Percentiles rank a stretch among this genome's conserved stretches.
phyloP scores from a whole-genome alignment of 305 asterid genomes.

The Fraxinus dipetala region DNA sequence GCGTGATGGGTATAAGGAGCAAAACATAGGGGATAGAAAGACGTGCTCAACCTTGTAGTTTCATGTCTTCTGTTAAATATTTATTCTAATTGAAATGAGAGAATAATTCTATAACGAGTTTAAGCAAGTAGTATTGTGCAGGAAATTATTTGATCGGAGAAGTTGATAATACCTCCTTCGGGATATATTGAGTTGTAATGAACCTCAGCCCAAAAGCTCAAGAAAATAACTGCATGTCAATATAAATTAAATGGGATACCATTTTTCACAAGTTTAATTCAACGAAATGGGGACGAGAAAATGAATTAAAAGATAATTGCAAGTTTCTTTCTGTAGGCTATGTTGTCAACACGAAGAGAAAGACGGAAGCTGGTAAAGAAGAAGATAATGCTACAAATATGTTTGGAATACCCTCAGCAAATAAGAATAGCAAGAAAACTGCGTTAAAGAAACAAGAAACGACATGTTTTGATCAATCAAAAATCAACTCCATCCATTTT shows the following conservation, averaged over 20 bases:
- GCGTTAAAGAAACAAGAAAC: not conserved
- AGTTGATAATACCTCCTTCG: constrained; percentile 56
- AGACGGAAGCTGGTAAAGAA: not conserved
- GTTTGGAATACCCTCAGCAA: not conserved
- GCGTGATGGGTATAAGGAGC: not conserved
- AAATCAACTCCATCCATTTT: not conserved
- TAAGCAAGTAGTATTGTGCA: not conserved
- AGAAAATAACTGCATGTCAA: constrained; percentile 56
- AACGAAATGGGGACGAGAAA: not conserved
- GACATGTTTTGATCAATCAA: constrained; percentile 3
- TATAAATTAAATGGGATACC: not conserved
- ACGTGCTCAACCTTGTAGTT: not conserved
- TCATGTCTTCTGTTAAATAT: not conserved
- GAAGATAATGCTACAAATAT: not conserved
- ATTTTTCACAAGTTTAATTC: not conserved
- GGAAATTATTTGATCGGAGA: not conserved
- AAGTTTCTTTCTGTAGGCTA: not conserved
- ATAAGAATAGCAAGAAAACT: not conserved
- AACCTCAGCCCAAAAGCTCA: constrained; percentile 92
- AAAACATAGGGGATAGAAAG: not conserved
- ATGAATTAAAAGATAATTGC: not conserved
- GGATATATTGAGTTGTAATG: constrained; percentile 88
- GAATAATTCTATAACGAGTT: not conserved
- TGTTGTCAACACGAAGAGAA: not conserved
- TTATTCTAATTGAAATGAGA: not conserved